Evolutionary conservation across 2,329 filamentous ascomycete species (phyloP), one percentile per base, ranked within the genome.

Genomic region (Ambrosiella beaveri): DNA sequence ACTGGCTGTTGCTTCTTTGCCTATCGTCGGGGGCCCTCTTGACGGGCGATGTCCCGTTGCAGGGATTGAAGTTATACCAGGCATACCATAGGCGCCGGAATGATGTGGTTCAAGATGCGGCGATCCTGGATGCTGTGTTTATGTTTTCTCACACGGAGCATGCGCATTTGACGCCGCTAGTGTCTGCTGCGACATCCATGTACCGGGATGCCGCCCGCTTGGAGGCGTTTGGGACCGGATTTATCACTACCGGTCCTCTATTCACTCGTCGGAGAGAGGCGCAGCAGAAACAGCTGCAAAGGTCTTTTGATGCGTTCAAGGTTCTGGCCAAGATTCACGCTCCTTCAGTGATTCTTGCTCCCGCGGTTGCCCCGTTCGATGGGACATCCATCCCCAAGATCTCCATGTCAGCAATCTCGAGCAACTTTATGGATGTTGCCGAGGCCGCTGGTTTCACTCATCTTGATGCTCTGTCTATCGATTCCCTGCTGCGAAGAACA

Each of bases 91-190:
- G n/a, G n/a, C 27, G 12, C 54, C 45, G 54, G 12, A 17, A 36
- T 1, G 27, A 17, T 7, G 13, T 13, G 12, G 35, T 27, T 38
- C 17, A 38, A 35, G 38, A 57, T 7, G 15, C 17, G 8, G 41
- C 44, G 9, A 57, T 57, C 44, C 17, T 50, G 2, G 54, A 57
- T n/a, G 19, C 41, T 9, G 19, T 57, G 35, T 57, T 50, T 36
- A 13, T 50, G 1, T 27, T 37, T 38, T 37, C 11, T 35, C 35
- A 57, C 9, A 11, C 41, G 2, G 41, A 27, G 35, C 11, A 49
- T 3, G 7, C 13, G 7, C 27, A 45, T 47, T n/a, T 57, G 15
- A 12, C 13, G 13, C 54, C 44, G 12, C 54, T 57, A 36, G 36
- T 57, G 12, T 39, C 19, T 12, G 54, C 54, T 11, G 36, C 44